phyloP scores from a whole-genome alignment of 208 protist genomes.

The Crithidia acanthocephali region DNA sequence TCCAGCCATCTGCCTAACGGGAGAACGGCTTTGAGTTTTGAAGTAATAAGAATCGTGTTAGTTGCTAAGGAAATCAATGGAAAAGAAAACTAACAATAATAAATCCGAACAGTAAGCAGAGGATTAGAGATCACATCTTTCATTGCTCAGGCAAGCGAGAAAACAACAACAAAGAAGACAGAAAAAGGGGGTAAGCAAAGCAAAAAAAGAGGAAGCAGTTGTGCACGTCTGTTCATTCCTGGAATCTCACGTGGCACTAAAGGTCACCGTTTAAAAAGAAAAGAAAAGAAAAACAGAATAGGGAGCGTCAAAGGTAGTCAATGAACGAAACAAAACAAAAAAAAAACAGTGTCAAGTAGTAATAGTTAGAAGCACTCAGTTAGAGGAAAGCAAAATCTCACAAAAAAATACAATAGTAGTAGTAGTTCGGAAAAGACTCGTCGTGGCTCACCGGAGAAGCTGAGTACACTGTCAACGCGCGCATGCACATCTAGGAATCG shows the following conservation, averaged over 20 bases:
- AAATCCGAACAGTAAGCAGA: neutral
- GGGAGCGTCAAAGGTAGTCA: constrained; percentile 1
- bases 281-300: neutral
- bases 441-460: no score
- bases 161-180: constrained; percentile 7
- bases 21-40: neutral
- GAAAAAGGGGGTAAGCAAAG: constrained; percentile 1
- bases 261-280: neutral
- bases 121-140: neutral
- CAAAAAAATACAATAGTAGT: neutral
- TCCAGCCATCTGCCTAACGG: neutral
- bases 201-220: constrained; percentile 5
- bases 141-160: constrained; percentile 1
- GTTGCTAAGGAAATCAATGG: neutral
- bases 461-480: no score
- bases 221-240: neutral
- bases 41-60: neutral
- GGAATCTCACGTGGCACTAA: neutral
- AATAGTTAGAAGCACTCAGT: neutral
- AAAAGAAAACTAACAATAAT: neutral
- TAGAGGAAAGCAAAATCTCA: constrained; percentile 7
- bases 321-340: neutral
- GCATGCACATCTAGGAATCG: no score
- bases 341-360: no score
- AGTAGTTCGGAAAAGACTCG: no score